Base-by-base conservation (phyloP, 2,329 filamentous ascomycete genomes). In the Diplodia sapinea region DNA sequence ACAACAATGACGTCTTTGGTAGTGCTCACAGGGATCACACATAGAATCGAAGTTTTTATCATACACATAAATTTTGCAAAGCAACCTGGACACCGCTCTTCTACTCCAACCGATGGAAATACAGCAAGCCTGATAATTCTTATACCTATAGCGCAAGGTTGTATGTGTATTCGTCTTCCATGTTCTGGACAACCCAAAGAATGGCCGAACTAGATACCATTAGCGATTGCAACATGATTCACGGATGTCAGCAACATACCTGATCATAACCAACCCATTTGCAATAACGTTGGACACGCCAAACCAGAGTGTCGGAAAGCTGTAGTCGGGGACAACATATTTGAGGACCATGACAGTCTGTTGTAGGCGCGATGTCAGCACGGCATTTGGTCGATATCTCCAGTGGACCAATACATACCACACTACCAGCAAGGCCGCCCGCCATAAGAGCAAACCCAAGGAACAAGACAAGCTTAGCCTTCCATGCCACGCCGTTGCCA, bases 81-180 rank as follows among this genome's bases (percentile, higher is more conserved):
- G 26, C 26, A 59, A 5, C 59, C 43, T 9, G 12, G 20, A 47
- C 47, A 40, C 59, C 59, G 49, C 38, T 36, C 38, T 62, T 40
- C 47, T 63, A 51, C 59, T 15, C 59, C 43, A 40, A 51, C 26
- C 43, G 36, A 49, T 20, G 12, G n/a, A 20, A 63, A 52, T 9
- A 51, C 47, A 26, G 7, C 33, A 26, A 31, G 59, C 29, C 36
- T 38, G 12, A 15, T 13, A 20, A 31, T 13, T 17, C 26, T 31
- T 38, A 9, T 51, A 29, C 43, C 43, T 73, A 91, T 70, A 91
- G 82, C 61, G 88, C 86, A 70, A 91, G 79, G 73, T 87, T 90
- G 78, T 91, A 91, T 36, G 88, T 89, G 76, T 90, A 91, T 73
- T 90, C 88, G 72, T 91, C 88, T 76, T 91, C 89, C 80, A 91